Evolutionary conservation across 352 stramenopile species (phyloP).

Genomic region (Pythium coloratum): DNA sequence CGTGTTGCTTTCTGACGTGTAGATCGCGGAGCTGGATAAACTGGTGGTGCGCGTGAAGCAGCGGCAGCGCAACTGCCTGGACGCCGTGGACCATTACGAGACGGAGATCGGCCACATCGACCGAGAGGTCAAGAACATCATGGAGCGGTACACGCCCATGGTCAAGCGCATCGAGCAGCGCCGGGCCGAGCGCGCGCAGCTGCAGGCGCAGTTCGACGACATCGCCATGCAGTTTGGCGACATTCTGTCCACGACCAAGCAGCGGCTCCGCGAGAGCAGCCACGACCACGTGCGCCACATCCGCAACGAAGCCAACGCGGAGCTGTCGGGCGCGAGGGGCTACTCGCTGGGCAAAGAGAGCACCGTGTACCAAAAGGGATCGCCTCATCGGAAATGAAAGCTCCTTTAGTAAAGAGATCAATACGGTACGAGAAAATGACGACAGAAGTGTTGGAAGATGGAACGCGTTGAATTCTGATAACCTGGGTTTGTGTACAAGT

Average conservation of each 20-base stretch:
- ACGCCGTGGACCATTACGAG: slow-evolving; percentile 50
- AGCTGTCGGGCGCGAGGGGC: slow-evolving; percentile 47
- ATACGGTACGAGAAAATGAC: background rate
- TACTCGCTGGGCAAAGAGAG: slow-evolving; percentile 60
- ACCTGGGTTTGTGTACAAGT: background rate
- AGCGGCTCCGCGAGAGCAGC: slow-evolving; percentile 44
- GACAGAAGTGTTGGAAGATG: background rate
- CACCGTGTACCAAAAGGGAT: slow-evolving; percentile 58
- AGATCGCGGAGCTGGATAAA: slow-evolving; percentile 78
- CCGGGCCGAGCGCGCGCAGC: slow-evolving; percentile 39
- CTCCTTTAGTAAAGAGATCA: background rate
- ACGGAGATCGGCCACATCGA: slow-evolving; percentile 64
- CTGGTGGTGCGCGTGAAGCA: slow-evolving; percentile 70
- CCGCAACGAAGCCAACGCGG: slow-evolving; percentile 49
- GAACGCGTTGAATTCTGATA: background rate
- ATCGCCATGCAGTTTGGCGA: slow-evolving; percentile 61
- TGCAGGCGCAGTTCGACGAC: slow-evolving; percentile 50
- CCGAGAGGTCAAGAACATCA: slow-evolving; percentile 59
- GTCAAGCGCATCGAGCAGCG: slow-evolving; percentile 59
- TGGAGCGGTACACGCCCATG: slow-evolving; percentile 64
- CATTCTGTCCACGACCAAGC: slow-evolving; percentile 64
- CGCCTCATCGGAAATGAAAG: slow-evolving; percentile 18
- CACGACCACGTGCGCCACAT: slow-evolving; percentile 68
- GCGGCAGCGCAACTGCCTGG: slow-evolving; percentile 54
- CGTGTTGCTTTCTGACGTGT: background rate